Conservation (phyloP, 2,329 filamentous ascomycete genomes). For the Thermoascus crustaceus region DNA sequence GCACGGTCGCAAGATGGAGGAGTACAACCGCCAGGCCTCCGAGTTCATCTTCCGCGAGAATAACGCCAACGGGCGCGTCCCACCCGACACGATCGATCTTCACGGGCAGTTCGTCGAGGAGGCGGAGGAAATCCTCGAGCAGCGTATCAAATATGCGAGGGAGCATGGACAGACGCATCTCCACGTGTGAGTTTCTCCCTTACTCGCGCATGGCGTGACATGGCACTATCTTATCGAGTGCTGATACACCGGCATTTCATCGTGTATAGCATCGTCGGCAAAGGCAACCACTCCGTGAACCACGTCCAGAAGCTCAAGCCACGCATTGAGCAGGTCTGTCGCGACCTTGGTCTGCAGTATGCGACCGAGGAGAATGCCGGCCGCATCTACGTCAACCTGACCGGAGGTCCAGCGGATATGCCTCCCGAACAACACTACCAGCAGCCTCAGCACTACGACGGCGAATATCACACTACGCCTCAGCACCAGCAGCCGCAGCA, state of each 20-base stretch:
- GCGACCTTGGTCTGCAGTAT: constrained; percentile 73
- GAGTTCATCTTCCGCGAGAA: constrained; percentile 95
- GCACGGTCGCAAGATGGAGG: constrained; percentile 75
- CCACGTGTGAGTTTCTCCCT: constrained; percentile 54
- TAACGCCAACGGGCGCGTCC: constrained; percentile 68
- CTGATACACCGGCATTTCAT: no score
- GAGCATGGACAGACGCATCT: constrained; percentile 68
- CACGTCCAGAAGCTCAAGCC: constrained; percentile 94
- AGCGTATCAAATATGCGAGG: constrained; percentile 72
- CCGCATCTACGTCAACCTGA: constrained; percentile 78
- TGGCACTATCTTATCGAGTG: not conserved
- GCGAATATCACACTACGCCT: constrained; percentile 25
- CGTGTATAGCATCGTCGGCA: constrained; percentile 66
- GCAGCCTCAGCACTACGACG: constrained; percentile 25
- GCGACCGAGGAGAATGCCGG: constrained; percentile 83
- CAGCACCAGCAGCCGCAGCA: constrained; percentile 43
- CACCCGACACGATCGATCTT: constrained; percentile 78
- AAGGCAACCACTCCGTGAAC: constrained; percentile 75
- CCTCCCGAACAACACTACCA: constrained; percentile 39
- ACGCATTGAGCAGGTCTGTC: constrained; percentile 80
- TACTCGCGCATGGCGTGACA: not conserved
- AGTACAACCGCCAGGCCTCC: constrained; percentile 83
- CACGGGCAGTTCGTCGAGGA: constrained; percentile 94
- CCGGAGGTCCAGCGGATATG: constrained; percentile 56
- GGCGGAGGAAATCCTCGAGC: constrained; percentile 81